A percentile compares a stretch with the other conserved stretches of the same genome.
Conservation (phyloP, 2,329 filamentous ascomycete species). For the Pseudocercospora eumusae region DNA sequence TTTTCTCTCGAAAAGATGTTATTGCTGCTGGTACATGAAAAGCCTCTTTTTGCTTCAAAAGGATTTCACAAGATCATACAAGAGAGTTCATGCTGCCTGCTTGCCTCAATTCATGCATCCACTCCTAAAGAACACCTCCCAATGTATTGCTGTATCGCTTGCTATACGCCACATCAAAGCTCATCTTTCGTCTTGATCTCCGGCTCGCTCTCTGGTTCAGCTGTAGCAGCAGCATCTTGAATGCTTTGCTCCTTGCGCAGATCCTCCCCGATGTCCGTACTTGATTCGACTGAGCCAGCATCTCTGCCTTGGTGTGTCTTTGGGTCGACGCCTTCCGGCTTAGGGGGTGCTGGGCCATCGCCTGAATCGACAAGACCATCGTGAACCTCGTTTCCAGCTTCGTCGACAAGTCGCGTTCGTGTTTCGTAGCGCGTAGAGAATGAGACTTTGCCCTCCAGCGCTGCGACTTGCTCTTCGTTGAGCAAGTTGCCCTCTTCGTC, state of each 20-base stretch:
- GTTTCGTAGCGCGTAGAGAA: constrained; percentile 97
- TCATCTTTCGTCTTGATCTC: constrained; percentile 12
- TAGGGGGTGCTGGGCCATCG: constrained; percentile 45
- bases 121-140: constrained; percentile 1
- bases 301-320: constrained; percentile 58
- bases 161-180: not conserved
- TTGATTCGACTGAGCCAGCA: constrained; percentile 40
- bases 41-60: not conserved
- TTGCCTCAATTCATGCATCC: not conserved
- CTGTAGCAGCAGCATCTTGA: constrained; percentile 36
- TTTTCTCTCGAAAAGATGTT: not conserved
- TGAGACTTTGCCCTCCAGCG: constrained; percentile 86
- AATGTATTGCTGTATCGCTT: constrained; percentile 6
- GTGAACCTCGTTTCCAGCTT: constrained; percentile 73
- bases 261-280: constrained; percentile 41
- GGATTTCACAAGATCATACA: not conserved
- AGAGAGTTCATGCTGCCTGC: not conserved
- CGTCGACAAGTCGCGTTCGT: constrained; percentile 80
- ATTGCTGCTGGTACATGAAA: not conserved
- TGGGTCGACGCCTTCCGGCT: constrained; percentile 49
- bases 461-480: constrained; percentile 77
- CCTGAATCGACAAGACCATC: constrained; percentile 47
- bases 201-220: constrained; percentile 28
- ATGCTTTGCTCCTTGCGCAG: constrained; percentile 49
- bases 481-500: constrained; percentile 92